These are phyloP conservation scores for Ustulina deusta DNA, from an alignment of 2,329 filamentous ascomycete genomes.

Conservation along the genomic window DNA sequence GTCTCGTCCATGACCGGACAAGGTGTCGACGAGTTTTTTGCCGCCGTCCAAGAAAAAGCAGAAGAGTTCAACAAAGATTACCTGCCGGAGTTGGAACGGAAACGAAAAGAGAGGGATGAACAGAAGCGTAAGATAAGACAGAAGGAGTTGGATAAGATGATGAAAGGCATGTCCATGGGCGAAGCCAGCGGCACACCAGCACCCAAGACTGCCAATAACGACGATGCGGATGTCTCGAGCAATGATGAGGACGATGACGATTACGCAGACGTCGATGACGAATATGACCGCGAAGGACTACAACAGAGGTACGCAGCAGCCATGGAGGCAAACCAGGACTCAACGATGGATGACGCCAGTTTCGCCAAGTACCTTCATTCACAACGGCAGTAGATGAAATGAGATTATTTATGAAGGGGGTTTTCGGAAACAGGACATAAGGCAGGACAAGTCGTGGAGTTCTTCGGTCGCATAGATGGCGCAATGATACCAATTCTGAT, in stretches of 20 bases:
- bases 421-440: constrained; percentile 3
- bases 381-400: constrained; percentile 50
- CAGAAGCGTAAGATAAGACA: constrained; percentile 78
- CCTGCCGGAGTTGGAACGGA: constrained; percentile 87
- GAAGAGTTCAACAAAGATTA: constrained; percentile 92
- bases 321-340: constrained; percentile 69
- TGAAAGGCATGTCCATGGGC: constrained; percentile 84
- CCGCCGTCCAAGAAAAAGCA: constrained; percentile 86
- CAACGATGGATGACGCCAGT: constrained; percentile 66
- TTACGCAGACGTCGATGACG: constrained; percentile 69
- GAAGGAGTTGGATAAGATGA: constrained; percentile 88
- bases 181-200: constrained; percentile 41
- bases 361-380: constrained; percentile 70
- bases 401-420: not conserved
- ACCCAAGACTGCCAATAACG: constrained; percentile 53
- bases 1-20: constrained; percentile 94
- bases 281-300: constrained; percentile 73
- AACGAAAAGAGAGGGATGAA: constrained; percentile 79
- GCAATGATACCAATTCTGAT: constrained; percentile 47
- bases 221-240: constrained; percentile 61
- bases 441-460: constrained; percentile 28
- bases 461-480: constrained; percentile 38
- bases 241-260: constrained; percentile 68
- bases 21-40: constrained; percentile 93
- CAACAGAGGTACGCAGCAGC: constrained; percentile 82